Evolutionary conservation across 768 basidiomycete genomes (phyloP).

Genomic region (Tricholoma sp.): DNA sequence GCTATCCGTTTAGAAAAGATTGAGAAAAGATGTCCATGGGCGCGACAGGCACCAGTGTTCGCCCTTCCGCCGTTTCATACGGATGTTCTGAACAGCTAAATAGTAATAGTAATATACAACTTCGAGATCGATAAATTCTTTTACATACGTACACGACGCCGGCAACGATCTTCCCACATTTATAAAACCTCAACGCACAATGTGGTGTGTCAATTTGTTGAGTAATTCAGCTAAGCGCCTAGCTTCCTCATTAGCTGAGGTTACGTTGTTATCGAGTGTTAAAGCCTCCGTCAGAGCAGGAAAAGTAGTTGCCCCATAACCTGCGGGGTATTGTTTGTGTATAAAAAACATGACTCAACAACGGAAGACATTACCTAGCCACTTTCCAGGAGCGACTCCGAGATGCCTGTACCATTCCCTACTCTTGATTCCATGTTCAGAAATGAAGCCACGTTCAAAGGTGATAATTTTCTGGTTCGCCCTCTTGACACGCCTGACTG

Average conservation of each 20-base stretch:
- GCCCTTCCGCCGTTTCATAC: no score
- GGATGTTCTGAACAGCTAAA: no score
- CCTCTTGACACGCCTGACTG: slow-evolving; percentile 50
- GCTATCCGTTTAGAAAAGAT: no score
- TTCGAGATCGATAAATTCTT: no score
- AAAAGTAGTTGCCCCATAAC: slow-evolving; percentile 82
- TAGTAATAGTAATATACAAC: no score
- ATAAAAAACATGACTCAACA: neutral
- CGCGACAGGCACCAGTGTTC: no score
- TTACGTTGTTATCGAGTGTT: slow-evolving; percentile 58
- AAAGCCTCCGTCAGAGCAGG: slow-evolving; percentile 79
- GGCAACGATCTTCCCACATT: no score
- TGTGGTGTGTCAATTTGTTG: slow-evolving; percentile 41
- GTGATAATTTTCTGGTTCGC: slow-evolving; percentile 62
- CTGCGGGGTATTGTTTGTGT: slow-evolving; percentile 26
- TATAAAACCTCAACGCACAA: slow-evolving; percentile 28
- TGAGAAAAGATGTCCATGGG: no score
- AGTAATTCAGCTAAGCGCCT: slow-evolving; percentile 50
- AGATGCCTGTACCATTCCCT: slow-evolving; percentile 86
- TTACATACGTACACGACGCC: no score
- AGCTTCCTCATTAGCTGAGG: slow-evolving; percentile 57
- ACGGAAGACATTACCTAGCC: slow-evolving; percentile 51
- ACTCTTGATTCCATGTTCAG: slow-evolving; percentile 68
- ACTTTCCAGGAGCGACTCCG: slow-evolving; percentile 83
- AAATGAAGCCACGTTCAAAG: slow-evolving; percentile 81